These are phyloP conservation scores for Camellia lanceoleosa DNA, from an alignment of 148 eudicot genomes.

Conservation along the genomic window DNA sequence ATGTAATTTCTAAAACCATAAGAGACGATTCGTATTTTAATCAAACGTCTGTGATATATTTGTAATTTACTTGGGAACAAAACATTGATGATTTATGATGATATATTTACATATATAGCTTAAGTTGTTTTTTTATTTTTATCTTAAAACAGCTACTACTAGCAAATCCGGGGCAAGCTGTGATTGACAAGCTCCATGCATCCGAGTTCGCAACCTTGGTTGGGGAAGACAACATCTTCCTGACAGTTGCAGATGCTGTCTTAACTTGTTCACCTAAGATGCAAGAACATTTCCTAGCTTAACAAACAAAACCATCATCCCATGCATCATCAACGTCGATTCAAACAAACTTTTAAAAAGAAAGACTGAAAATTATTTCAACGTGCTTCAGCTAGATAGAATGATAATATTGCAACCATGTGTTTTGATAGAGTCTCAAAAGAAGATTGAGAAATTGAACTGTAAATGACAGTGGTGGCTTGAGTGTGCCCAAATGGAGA, in stretches of 20 bases:
- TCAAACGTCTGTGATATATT: too few species aligned
- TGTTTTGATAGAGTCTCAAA: neutral
- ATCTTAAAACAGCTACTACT: slow-evolving; percentile 41
- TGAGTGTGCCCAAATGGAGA: neutral
- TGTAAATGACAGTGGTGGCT: neutral
- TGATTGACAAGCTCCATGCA: slow-evolving; percentile 52
- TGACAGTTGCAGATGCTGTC: slow-evolving; percentile 60
- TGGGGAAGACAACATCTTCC: slow-evolving; percentile 58
- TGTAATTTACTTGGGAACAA: too few species aligned
- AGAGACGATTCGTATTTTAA: too few species aligned
- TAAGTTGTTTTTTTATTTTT: neutral
- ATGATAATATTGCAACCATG: neutral
- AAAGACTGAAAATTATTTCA: too few species aligned
- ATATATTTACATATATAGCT: too few species aligned
- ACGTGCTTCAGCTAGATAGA: neutral
- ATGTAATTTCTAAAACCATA: too few species aligned
- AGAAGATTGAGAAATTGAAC: neutral
- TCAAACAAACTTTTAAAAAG: neutral
- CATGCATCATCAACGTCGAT: neutral
- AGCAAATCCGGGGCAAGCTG: slow-evolving; percentile 57
- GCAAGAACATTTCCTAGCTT: slow-evolving; percentile 29
- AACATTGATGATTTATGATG: too few species aligned
- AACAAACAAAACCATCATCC: slow-evolving; percentile 1
- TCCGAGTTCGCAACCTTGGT: slow-evolving; percentile 34
- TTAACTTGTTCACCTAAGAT: slow-evolving; percentile 29